phyloP scores from a whole-genome alignment of 805 yeast species.

The Scheffersomyces ergatensis region DNA sequence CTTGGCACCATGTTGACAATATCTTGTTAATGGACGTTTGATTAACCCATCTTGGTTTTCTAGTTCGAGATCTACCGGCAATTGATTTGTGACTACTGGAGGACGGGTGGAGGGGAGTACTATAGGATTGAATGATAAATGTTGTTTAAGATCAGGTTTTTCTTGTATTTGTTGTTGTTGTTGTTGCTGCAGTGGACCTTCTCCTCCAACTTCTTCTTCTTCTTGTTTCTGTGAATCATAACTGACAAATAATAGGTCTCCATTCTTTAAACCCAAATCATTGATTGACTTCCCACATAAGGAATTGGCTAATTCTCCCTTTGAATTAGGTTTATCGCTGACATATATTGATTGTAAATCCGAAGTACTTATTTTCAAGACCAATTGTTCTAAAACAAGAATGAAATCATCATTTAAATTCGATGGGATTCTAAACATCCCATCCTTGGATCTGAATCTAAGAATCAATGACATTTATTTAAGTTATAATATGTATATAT shows the following conservation, averaged over 20 bases:
- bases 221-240: constrained; percentile 19
- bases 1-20: constrained; percentile 85
- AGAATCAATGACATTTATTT: constrained; percentile 34
- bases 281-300: constrained; percentile 34
- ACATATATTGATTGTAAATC: constrained; percentile 27
- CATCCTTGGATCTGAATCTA: constrained; percentile 82
- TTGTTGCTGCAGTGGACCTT: no score
- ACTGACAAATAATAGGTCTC: constrained; percentile 53
- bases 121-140: neutral
- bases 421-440: constrained; percentile 67
- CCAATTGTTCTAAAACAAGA: constrained; percentile 40
- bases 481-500: no score
- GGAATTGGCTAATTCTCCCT: constrained; percentile 39
- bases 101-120: constrained; percentile 3
- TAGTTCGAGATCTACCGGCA: constrained; percentile 63
- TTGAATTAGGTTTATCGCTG: constrained; percentile 44
- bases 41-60: constrained; percentile 74
- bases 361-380: constrained; percentile 16
- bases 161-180: neutral
- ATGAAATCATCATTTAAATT: constrained; percentile 45
- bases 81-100: constrained; percentile 38
- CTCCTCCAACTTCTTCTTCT: neutral
- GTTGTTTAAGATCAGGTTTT: neutral
- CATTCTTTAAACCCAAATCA: constrained; percentile 54
- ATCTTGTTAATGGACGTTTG: constrained; percentile 51